These are phyloP conservation scores for Aspergillus panamensis DNA, from an alignment of 495 filamentous ascomycete genomes.

Conservation along the genomic window DNA sequence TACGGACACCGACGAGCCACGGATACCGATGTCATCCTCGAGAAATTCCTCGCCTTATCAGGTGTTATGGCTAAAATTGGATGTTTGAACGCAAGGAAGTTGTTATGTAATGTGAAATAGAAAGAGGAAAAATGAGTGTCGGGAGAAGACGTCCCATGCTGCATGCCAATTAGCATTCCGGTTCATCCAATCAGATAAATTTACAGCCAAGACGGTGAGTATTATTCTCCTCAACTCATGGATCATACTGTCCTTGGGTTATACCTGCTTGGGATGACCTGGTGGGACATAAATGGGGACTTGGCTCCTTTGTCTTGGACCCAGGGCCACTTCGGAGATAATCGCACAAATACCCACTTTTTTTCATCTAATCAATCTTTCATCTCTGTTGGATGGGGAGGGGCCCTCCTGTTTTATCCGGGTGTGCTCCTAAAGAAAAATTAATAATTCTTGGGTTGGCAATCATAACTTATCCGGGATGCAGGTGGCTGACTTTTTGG, in stretches of 20 bases:
- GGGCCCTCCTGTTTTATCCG: conserved; percentile 2
- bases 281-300: not conserved
- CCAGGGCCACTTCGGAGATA: conserved; percentile 22
- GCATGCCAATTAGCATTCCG: no score
- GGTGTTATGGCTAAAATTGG: not conserved
- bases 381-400: conserved; percentile 5
- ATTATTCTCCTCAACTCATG: not conserved
- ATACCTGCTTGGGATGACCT: not conserved
- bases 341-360: conserved; percentile 24
- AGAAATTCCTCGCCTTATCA: not conserved
- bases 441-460: not conserved
- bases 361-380: conserved; percentile 30
- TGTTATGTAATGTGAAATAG: not conserved
- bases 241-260: not conserved
- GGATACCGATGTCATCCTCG: not conserved
- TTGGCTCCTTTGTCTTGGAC: not conserved
- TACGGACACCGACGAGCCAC: conserved; percentile 1
- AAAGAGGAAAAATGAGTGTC: not conserved
- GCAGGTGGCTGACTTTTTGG: no score
- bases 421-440: not conserved
- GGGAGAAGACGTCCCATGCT: no score
- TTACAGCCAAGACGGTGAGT: no score
- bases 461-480: no score
- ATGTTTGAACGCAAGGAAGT: not conserved
- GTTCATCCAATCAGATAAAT: no score